A percentile compares a stretch with the other conserved stretches of the same genome.
These are phyloP conservation scores for Hanseniaspora guilliermondii DNA, from an alignment of 805 yeast species.

Conservation along the genomic window DNA sequence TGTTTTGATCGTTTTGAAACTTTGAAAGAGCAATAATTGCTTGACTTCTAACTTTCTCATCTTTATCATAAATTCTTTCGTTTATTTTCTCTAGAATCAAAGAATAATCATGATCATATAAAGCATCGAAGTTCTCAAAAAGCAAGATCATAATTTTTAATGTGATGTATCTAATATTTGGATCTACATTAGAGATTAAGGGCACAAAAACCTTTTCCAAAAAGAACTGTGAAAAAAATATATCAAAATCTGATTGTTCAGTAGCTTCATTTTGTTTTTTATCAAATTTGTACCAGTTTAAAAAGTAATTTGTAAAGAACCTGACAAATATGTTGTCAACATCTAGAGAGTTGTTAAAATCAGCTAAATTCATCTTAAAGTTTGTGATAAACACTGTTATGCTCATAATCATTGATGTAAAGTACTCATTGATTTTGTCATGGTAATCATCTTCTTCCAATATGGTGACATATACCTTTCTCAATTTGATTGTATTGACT, in stretches of 20 bases:
- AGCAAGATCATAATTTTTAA: constrained; percentile 62
- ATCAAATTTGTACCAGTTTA: constrained; percentile 12
- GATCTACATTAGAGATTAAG: constrained; percentile 68
- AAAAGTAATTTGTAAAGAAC: constrained; percentile 10
- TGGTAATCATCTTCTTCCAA: not conserved
- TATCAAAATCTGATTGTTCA: constrained; percentile 35
- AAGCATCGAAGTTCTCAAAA: constrained; percentile 59
- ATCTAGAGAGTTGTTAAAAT: constrained; percentile 6
- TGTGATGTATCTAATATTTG: constrained; percentile 65
- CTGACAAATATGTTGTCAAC: constrained; percentile 8
- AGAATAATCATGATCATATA: constrained; percentile 60
- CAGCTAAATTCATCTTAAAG: not conserved
- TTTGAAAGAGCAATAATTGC: constrained; percentile 70
- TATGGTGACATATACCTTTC: constrained; percentile 9
- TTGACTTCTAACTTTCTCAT: constrained; percentile 65
- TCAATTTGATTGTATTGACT: constrained; percentile 9
- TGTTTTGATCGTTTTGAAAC: constrained; percentile 44
- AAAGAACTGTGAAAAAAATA: constrained; percentile 32
- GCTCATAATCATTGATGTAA: not conserved
- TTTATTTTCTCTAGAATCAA: constrained; percentile 48
- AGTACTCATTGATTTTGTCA: not conserved
- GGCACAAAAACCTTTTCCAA: constrained; percentile 67
- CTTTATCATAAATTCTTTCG: constrained; percentile 60
- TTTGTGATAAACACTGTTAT: not conserved
- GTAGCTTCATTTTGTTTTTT: not conserved